Base-by-base conservation (phyloP, 352 stramenopile genomes). In the Globisporangium abappressorium region DNA sequence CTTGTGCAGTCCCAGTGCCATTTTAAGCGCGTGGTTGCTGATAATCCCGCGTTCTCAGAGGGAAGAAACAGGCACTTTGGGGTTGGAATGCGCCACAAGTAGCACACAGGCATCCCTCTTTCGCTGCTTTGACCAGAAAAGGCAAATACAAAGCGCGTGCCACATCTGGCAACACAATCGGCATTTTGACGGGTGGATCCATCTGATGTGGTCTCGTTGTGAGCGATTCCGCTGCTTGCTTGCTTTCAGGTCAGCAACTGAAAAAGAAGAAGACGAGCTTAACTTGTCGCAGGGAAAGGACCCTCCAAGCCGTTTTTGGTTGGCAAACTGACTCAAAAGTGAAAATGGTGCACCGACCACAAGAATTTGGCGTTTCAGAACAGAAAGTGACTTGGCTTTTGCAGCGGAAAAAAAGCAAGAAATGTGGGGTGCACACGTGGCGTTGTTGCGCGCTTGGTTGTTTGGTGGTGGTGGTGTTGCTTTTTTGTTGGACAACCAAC, bases 21-120 rank as follows among this genome's bases (percentile, higher is more conserved):
- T 5, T 46, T 18, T 33, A 33, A 33, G 30, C 38, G 30, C 38
- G 28, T 43, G 18, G 18, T 34, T 61, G 30, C 54, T 59, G 54
- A 61, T 61, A 61, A 30, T 47, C 33, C 2, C 30, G 30, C 33
- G 56, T 61, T 61, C 56, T 61, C 56, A 30, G 30, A 61, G 33
- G 30, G 15, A 47, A 47, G 30, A 61, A 61, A 47, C n/a, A 20
- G 7, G 54, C 30, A 33, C 2, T 26, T 26, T 26, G 24, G 24
- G 24, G 24, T 26, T 26, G 1, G 24, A 33, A 5, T 33, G 3
- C 24, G 7, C 26, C 54, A 5, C 12, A 60, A 60, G 54, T 26
- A 34, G 28, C 20, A 41, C 15, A 26, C 41, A 49, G 9, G 2
- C 4, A 49, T 9, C 4, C 4, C 14, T n/a, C 15, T 49, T 49